Percentiles rank a stretch among this genome's conserved stretches.
Evolutionary conservation across 2,329 filamentous ascomycete genomes (phyloP).

Genomic region (Pseudopithomyces chartarum): DNA sequence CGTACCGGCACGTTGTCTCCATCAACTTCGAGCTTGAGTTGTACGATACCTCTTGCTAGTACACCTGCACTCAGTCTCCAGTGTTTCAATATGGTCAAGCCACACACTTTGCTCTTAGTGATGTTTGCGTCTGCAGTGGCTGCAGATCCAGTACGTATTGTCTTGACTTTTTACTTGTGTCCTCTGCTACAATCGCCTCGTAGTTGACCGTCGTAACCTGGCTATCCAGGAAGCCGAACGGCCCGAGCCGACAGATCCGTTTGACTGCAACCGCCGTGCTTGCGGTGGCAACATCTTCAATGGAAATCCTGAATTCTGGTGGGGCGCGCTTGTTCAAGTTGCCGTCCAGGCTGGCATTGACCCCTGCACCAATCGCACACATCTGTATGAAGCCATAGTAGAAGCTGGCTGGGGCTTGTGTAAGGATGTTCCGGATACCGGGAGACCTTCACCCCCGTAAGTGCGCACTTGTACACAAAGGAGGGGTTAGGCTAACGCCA

Average conservation of each 20-base stretch:
- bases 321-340: neutral
- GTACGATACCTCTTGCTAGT: neutral
- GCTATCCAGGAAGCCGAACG: neutral
- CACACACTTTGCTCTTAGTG: neutral
- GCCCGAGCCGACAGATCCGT: neutral
- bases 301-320: neutral
- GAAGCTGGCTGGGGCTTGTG: neutral
- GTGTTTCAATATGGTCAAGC: neutral
- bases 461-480: neutral
- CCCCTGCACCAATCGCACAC: neutral
- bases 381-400: neutral
- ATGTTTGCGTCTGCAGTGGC: neutral
- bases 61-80: neutral
- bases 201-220: neutral
- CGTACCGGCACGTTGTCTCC: neutral
- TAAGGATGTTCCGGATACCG: neutral
- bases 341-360: neutral
- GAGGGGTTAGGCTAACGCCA: neutral
- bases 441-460: neutral
- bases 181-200: neutral
- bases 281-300: neutral
- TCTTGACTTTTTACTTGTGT: neutral
- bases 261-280: neutral
- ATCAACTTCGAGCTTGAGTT: neutral
- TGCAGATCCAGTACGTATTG: neutral